Evolutionary conservation across 1,139 yeast genomes (phyloP).

Genomic region (Saccharomyces hybrid): DNA sequence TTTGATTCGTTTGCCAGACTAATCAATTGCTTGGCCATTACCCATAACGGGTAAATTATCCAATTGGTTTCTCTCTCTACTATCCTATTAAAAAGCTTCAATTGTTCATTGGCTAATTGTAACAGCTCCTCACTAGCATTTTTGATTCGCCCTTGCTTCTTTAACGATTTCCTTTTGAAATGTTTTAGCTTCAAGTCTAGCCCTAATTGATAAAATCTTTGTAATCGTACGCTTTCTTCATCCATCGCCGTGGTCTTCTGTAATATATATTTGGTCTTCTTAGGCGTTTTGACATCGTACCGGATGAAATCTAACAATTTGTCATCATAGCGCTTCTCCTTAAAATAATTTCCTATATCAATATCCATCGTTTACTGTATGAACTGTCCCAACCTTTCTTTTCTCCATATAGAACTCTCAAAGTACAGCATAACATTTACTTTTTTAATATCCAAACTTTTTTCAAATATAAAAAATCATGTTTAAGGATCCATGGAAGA

Average conservation of each 20-base stretch:
- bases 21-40: conserved; percentile 46
- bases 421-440: too few relatives aligned
- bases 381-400: neutral
- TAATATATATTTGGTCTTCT: neutral
- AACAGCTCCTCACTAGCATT: conserved; percentile 2
- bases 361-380: conserved; percentile 1
- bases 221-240: neutral
- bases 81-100: conserved; percentile 46
- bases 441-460: neutral
- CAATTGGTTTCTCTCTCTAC: conserved; percentile 60
- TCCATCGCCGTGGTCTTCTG: neutral
- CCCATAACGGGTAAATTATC: conserved; percentile 56
- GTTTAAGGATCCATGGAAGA: too few relatives aligned
- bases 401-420: too few relatives aligned
- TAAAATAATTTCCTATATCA: conserved; percentile 15
- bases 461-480: too few relatives aligned
- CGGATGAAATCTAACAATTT: conserved; percentile 15
- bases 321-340: conserved; percentile 9
- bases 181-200: neutral
- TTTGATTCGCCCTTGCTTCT: conserved; percentile 5
- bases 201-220: neutral
- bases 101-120: conserved; percentile 13
- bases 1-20: conserved; percentile 25
- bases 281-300: conserved; percentile 7
- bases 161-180: neutral